Conservation (phyloP, 1,139 yeast genomes). For the Sugiyamaella paludigena region DNA sequence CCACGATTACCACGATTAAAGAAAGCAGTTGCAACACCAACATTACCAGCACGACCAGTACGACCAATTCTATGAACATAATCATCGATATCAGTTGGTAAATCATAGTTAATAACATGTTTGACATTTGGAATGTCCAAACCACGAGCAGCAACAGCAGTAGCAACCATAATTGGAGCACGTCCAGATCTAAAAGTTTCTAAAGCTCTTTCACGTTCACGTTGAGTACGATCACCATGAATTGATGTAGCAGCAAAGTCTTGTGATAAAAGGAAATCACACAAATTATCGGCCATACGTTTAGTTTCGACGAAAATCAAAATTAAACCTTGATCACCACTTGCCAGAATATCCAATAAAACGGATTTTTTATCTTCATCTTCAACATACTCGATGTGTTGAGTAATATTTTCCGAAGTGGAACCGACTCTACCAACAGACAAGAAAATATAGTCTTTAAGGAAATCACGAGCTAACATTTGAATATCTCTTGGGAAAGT, state of each 20-base stretch:
- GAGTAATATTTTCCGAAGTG: slow-evolving; percentile 95
- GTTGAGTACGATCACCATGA: slow-evolving; percentile 98
- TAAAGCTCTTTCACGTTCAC: slow-evolving; percentile 96
- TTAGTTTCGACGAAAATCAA: slow-evolving; percentile 96
- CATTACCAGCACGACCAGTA: slow-evolving; percentile 99
- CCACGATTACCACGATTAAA: slow-evolving; percentile 94
- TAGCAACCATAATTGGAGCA: slow-evolving; percentile 92
- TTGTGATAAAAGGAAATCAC: slow-evolving; percentile 86
- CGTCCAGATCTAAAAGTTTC: slow-evolving; percentile 82
- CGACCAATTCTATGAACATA: slow-evolving; percentile 99
- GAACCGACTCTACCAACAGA: slow-evolving; percentile 99
- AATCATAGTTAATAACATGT: slow-evolving; percentile 94
- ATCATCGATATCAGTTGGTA: slow-evolving; percentile 96
- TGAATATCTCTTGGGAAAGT: slow-evolving; percentile 98
- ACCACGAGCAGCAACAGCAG: slow-evolving; percentile 99
- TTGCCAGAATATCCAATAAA: slow-evolving; percentile 78
- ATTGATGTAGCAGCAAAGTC: slow-evolving; percentile 96
- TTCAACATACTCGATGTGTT: slow-evolving; percentile 88
- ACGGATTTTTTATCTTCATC: slow-evolving; percentile 93
- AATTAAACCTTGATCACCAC: slow-evolving; percentile 73
- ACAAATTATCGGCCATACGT: slow-evolving; percentile 95
- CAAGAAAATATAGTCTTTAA: slow-evolving; percentile 90
- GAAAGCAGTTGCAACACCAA: slow-evolving; percentile 97
- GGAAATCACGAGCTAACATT: slow-evolving; percentile 94
- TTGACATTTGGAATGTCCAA: slow-evolving; percentile 98